Evolutionary conservation across 1,284 basidiomycete species (phyloP), one percentile per base, ranked within the genome.

Genomic region (Cryptococcus wingfieldii): DNA sequence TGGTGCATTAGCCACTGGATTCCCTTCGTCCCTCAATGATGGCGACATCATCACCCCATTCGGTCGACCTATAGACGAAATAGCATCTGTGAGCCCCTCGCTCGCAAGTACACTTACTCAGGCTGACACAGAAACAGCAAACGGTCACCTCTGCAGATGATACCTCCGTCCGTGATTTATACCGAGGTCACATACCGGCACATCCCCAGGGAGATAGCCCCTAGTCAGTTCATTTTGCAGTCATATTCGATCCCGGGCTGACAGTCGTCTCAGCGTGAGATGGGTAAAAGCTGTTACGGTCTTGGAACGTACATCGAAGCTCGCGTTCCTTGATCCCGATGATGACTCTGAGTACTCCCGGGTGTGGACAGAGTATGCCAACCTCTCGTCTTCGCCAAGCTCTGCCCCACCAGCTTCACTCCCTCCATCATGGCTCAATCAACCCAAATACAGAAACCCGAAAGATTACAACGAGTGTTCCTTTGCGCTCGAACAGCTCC

Each of bases 41-140:
- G 59, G 63, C 18, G 74, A 76, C 45, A 73, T 76, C 31, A 60
- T 62, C 14, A 76, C 74, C 28, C 74, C 74, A 8, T 74, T 73
- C 42, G 61, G 59, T 5, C 53, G 66, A 38, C 62, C 65, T 5
- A 53, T 74, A 18, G 55, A 58, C 4, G 69, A 73, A 42, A 70
- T 74, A 18, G 66, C 63, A 0, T 64, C 69, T 14, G 69, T 70
- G 37, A 48, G 67, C 61, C 10, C 4, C 3, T 5, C 16, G 9
- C 7, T 38, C n/a, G 31, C 10, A 10, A 34, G 3, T 34, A 10
- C 2, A 10, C 31, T 34, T 10, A 34, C 6, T 34, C 23, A n/a
- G 43, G 43, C 19, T 46, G 18, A 46, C 31, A 34, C 12, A 16
- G 7, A 0, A 6, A 31, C 38, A 69, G 68, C 67, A 70, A 16